Base-by-base conservation (phyloP, 1,284 basidiomycete species). In the Gastroboletus turbinatus region DNA sequence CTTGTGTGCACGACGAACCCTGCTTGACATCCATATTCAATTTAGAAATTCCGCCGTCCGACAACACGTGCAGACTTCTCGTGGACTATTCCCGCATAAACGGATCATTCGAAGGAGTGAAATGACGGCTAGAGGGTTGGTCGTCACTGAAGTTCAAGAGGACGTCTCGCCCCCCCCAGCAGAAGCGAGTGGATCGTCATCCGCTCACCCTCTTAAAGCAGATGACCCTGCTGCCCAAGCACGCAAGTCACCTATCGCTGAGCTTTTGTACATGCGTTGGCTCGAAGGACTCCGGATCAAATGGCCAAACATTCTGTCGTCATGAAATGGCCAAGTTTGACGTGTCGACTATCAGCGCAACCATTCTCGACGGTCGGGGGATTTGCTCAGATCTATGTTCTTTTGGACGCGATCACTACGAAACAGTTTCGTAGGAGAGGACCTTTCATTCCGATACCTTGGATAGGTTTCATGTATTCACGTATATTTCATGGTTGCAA, bases 191-290 rank as follows among this genome's bases (percentile, higher is more conserved):
- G 54, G 67, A 19, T 67, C 75, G 7, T 67, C 68, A 17, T 54
- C 66, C 11, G 49, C 45, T 21, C 64, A 72, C 32, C 66, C 58
- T 49, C 63, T 48, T 10, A 74, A 75, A 63, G 61, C 62, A 53
- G 75, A 76, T 19, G 78, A 78, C 25, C 45, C 72, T 8, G 49
- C 50, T 45, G 56, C 72, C 4, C 74, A 78, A 11, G 66, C 75
- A 44, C 78, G 82, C 59, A 88, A 86, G 69, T 89, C 87, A 21
- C 94, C 95, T 2, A 94, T 98, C 39, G 90, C 94, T 19, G 95
- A 98, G 69, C 79, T 98, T 61, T 77, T 98, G 29, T 98, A 98
- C 71, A 89, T 96, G 79, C 84, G 96, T 46, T 98, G 96, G 96
- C 76, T 98, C 27, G 93, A 98, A 68, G 94, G 94, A 2, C 74